phyloP scores from a whole-genome alignment of 768 basidiomycete genomes.

The Leccinum arenicola region DNA sequence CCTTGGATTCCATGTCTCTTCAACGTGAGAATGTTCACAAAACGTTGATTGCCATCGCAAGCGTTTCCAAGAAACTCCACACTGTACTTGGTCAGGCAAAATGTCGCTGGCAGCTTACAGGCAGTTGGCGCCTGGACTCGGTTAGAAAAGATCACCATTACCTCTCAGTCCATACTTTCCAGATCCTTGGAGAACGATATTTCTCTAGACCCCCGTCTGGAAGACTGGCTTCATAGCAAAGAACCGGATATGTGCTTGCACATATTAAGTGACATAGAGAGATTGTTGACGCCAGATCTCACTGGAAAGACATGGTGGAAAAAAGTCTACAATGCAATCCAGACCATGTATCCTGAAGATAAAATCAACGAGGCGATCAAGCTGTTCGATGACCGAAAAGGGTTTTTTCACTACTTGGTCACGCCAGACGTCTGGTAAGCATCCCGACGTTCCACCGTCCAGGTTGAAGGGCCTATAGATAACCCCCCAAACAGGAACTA shows the following conservation, averaged over 20 bases:
- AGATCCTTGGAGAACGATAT: background rate
- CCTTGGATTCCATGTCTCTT: background rate
- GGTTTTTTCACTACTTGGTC: constrained; percentile 1
- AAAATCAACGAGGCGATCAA: constrained; percentile 2
- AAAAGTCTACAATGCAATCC: background rate
- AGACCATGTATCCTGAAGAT: background rate
- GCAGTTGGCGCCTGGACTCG: background rate
- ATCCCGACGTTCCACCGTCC: background rate
- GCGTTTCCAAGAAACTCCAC: background rate
- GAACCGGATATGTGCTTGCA: constrained; percentile 6
- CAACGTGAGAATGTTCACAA: background rate
- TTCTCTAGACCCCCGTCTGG: background rate
- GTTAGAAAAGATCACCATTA: background rate
- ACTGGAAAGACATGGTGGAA: background rate
- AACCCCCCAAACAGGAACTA: background rate
- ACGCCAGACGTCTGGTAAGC: background rate
- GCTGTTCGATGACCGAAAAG: constrained; percentile 1
- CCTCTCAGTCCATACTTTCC: background rate
- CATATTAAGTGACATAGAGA: constrained; percentile 1
- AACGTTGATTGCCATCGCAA: background rate
- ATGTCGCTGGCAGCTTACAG: background rate
- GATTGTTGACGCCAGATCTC: background rate
- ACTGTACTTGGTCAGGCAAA: background rate
- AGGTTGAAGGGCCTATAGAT: background rate
- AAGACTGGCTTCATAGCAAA: constrained; percentile 3